phyloP scores from a whole-genome alignment of 345 rosid genomes.

The Erucastrum elatum region DNA sequence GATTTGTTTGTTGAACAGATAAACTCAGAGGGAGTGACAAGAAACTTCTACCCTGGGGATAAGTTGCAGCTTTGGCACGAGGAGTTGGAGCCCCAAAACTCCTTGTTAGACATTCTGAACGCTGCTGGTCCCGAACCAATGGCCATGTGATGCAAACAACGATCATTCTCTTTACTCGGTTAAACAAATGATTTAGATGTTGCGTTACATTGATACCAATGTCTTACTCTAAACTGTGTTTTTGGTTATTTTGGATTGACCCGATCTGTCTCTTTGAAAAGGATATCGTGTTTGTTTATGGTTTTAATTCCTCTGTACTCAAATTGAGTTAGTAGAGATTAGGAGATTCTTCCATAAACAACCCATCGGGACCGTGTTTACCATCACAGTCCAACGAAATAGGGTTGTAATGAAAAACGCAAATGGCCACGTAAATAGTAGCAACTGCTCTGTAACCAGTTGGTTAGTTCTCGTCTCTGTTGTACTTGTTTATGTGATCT shows the following conservation, averaged over 20 bases:
- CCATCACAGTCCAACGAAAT: no score
- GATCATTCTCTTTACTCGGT: conserved; percentile 22
- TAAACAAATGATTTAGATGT: conserved; percentile 20
- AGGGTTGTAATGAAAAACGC: background rate
- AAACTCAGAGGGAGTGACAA: conserved; percentile 79
- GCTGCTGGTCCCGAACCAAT: conserved; percentile 78
- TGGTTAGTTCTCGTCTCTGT: no score
- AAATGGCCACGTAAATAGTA: no score
- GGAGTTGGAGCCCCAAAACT: conserved; percentile 79
- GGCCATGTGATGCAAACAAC: conserved; percentile 55
- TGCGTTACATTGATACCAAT: conserved; percentile 8
- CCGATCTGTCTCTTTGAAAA: background rate
- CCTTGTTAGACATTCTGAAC: conserved; percentile 65
- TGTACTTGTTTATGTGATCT: no score
- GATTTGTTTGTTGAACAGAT: conserved; percentile 49
- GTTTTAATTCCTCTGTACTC: background rate
- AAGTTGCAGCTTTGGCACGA: conserved; percentile 87
- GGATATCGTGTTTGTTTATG: conserved; percentile 25
- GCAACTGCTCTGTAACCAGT: no score
- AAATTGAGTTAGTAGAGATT: background rate
- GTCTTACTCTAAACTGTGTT: conserved; percentile 12
- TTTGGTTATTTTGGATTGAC: conserved; percentile 10
- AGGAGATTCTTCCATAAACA: no score
- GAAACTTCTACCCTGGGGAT: conserved; percentile 91
- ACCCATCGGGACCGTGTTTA: background rate